phyloP scores from a whole-genome alignment of 306 rosid genomes.

The Comarum palustre region DNA sequence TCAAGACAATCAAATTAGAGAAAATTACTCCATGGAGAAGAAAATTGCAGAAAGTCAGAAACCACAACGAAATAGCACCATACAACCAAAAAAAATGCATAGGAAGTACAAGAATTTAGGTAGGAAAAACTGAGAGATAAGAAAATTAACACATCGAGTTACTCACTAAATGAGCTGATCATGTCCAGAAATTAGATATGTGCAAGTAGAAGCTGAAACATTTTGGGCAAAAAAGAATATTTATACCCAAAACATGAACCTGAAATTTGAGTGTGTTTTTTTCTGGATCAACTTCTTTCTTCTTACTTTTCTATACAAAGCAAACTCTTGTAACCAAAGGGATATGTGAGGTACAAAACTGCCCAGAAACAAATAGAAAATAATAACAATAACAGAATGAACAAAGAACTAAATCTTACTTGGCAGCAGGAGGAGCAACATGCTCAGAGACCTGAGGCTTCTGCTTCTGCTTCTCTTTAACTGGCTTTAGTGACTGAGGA shows the following conservation, averaged over 20 bases:
- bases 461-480: slow-evolving; percentile 61
- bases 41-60: neutral
- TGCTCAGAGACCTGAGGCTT: slow-evolving; percentile 54
- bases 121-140: neutral
- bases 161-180: neutral
- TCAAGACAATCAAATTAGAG: neutral
- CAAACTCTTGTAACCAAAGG: slow-evolving; percentile 7
- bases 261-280: neutral
- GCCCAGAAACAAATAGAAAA: neutral
- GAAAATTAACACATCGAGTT: neutral
- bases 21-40: neutral
- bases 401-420: slow-evolving; percentile 42
- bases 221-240: neutral
- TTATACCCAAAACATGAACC: neutral
- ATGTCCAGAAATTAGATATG: neutral
- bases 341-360: neutral
- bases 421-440: slow-evolving; percentile 64
- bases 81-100: neutral
- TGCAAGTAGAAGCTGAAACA: neutral
- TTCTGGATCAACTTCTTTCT: neutral
- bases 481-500: slow-evolving; percentile 44
- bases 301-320: neutral
- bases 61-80: neutral
- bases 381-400: neutral
- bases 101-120: neutral